Evolutionary conservation across 2,329 filamentous ascomycete species (phyloP), one percentile per base, ranked within the genome.

Genomic region (Fonsecaea erecta): DNA sequence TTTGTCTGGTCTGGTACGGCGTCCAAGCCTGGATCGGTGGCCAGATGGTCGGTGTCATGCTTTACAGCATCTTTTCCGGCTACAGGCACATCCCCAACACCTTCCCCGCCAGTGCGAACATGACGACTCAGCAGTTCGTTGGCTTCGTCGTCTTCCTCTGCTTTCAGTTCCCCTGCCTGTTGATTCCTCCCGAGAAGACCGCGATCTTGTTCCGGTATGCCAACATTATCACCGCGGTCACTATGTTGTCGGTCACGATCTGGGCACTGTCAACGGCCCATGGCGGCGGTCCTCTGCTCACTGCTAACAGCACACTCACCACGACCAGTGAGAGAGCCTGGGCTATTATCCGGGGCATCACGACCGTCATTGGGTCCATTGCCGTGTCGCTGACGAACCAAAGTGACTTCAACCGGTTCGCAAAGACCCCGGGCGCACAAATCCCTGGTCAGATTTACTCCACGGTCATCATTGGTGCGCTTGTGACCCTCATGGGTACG

Each of bases 401-500:
- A 40, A 64, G 61, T 24, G 65, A 67, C 35, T 67, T 64, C 54
- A 73, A 71, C 52, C 69, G 71, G 34, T 73, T 71, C 60, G 66
- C 66, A 8, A 53, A 61, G 26, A 68, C 62, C 28, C 66, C 66
- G 2, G 57, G 55, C 11, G 66, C 56, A 8, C 66, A 68, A 52
- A 54, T 68, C 26, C 52, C 58, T 6, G 63, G 63, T 14, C 66
- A 68, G 53, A 57, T 68, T 28, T 48, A 66, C 64, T 60, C 57
- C 28, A 60, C 57, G 3, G 30, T 60, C 3, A 37, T 60, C 18
- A 40, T 73, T 73, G 40, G 77, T 72, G 28, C 77, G 77, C 14
- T 78, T 48, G 77, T 76, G 2, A 74, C 76, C 2, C 59, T 64
- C 21, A 60, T 66, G 59, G 63, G 63, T 12, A 60, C 60, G 1